These are phyloP conservation scores for Scleroderma bovista DNA, from an alignment of 768 basidiomycete genomes.

Conservation along the genomic window DNA sequence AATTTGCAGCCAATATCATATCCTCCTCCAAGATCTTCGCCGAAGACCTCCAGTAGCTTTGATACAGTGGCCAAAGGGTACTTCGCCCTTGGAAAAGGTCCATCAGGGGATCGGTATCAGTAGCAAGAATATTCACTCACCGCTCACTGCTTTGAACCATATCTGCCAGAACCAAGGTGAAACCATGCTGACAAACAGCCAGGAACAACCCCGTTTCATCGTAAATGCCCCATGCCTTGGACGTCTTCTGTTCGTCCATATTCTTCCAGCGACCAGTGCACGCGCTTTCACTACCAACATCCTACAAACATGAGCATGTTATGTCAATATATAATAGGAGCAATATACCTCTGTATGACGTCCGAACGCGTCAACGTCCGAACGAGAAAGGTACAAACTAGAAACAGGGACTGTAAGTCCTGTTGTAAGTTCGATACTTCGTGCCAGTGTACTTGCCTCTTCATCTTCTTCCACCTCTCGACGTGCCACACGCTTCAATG, in stretches of 20 bases:
- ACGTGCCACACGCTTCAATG: constrained; percentile 13
- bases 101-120: neutral
- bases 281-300: neutral
- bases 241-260: neutral
- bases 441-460: too few species aligned
- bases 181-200: constrained; percentile 29
- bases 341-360: too few species aligned
- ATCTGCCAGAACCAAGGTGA: constrained; percentile 26
- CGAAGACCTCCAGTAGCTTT: constrained; percentile 7
- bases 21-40: constrained; percentile 8
- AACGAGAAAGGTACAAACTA: too few species aligned
- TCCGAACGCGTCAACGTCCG: too few species aligned
- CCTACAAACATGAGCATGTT: neutral
- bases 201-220: constrained; percentile 35
- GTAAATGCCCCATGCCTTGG: constrained; percentile 30
- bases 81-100: constrained; percentile 10
- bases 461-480: constrained; percentile 29
- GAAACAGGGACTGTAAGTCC: too few species aligned
- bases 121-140: neutral
- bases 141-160: too few species aligned
- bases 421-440: too few species aligned
- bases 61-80: constrained; percentile 12
- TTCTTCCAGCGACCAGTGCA: neutral
- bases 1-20: constrained; percentile 21
- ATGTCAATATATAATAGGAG: too few species aligned